Evolutionary conservation across 768 basidiomycete species (phyloP).

Genomic region (Tremella yokohamensis): DNA sequence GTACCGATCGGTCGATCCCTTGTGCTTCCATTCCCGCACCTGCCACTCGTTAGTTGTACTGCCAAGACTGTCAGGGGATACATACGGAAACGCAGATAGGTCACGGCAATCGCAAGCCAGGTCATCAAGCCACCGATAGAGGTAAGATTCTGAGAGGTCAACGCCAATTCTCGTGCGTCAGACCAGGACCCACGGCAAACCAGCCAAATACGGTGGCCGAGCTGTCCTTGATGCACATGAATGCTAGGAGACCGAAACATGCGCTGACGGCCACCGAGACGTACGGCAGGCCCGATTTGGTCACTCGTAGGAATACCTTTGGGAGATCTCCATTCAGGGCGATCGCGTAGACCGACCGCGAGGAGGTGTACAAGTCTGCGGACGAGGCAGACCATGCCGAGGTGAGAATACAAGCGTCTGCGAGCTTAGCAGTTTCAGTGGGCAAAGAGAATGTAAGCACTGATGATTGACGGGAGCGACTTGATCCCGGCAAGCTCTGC

Average conservation of each 20-base stretch:
- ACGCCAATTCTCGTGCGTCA: conserved; percentile 70
- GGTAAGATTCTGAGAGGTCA: conserved; percentile 73
- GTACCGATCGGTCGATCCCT: too few species aligned
- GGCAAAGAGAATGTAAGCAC: too few species aligned
- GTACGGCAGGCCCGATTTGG: conserved; percentile 71
- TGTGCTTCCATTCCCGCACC: too few species aligned
- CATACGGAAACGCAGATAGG: conserved; percentile 82
- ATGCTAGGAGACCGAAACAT: conserved; percentile 60
- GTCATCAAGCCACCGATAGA: conserved; percentile 60
- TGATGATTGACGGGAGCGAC: conserved; percentile 68
- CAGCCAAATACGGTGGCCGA: too few species aligned
- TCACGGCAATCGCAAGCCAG: conserved; percentile 73
- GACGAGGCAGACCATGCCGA: conserved; percentile 91
- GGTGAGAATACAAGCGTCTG: conserved; percentile 64
- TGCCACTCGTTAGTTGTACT: too few species aligned
- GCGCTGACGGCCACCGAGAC: conserved; percentile 66
- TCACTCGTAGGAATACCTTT: conserved; percentile 66
- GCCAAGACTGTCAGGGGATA: too few species aligned
- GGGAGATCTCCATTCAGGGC: conserved; percentile 78
- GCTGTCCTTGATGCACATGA: conserved; percentile 80
- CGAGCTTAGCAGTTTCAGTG: too few species aligned
- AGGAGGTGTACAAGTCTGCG: conserved; percentile 84
- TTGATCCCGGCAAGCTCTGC: conserved; percentile 72
- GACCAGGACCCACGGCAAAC: too few species aligned
- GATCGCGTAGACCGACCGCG: conserved; percentile 72